These are phyloP conservation scores for Microdochium bolleyi DNA, from an alignment of 2,329 filamentous ascomycete genomes.

Conservation along the genomic window DNA sequence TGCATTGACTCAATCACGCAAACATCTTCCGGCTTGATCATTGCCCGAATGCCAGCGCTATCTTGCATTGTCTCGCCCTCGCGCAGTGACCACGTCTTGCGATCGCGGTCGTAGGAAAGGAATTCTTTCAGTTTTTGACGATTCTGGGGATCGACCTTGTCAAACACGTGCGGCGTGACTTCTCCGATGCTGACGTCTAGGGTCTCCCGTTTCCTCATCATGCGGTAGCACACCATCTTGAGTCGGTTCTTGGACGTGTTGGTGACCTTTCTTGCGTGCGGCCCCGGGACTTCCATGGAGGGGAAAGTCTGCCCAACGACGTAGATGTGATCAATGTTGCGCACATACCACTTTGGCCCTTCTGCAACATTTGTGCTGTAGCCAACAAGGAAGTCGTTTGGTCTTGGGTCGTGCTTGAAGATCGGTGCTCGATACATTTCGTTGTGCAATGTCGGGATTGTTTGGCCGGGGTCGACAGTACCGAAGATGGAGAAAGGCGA, in stretches of 20 bases:
- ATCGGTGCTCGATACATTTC: slow-evolving; percentile 92
- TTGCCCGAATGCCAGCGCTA: slow-evolving; percentile 69
- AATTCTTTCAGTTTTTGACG: slow-evolving; percentile 97
- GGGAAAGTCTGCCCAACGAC: slow-evolving; percentile 92
- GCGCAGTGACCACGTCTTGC: slow-evolving; percentile 78
- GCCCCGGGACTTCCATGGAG: slow-evolving; percentile 83
- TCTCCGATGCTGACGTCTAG: slow-evolving; percentile 68
- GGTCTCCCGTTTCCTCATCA: slow-evolving; percentile 69
- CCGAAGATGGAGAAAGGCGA: slow-evolving; percentile 96
- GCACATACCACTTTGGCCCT: slow-evolving; percentile 75
- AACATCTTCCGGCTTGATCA: slow-evolving; percentile 94
- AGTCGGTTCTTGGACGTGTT: slow-evolving; percentile 95
- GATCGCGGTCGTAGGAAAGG: slow-evolving; percentile 79
- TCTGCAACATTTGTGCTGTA: slow-evolving; percentile 70
- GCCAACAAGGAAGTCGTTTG: slow-evolving; percentile 79
- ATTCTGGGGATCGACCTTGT: slow-evolving; percentile 91
- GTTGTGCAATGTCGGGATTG: slow-evolving; percentile 85
- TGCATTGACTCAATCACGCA: slow-evolving; percentile 96
- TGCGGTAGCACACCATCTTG: slow-evolving; percentile 90
- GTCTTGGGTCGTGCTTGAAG: slow-evolving; percentile 74
- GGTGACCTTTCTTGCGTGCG: slow-evolving; percentile 89
- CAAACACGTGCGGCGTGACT: slow-evolving; percentile 85
- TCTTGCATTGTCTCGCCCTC: slow-evolving; percentile 70
- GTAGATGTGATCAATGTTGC: slow-evolving; percentile 84
- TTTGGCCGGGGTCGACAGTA: slow-evolving; percentile 83